Percentiles rank a stretch among this genome's conserved stretches.
These are phyloP conservation scores for Musa schizocarpa DNA, from an alignment of 176 grass and related monocot genomes.

Conservation along the genomic window DNA sequence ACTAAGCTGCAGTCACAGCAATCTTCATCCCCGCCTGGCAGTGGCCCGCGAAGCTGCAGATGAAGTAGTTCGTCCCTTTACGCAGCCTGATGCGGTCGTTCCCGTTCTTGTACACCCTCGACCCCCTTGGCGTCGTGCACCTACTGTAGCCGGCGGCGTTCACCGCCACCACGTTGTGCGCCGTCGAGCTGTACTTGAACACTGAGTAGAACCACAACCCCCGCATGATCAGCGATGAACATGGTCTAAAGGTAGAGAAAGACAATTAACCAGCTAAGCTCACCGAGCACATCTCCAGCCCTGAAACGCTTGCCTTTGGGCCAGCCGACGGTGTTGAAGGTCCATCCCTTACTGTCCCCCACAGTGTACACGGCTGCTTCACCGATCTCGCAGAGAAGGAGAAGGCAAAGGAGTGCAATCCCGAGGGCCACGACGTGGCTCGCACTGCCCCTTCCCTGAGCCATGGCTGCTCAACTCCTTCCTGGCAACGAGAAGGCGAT, in stretches of 20 bases:
- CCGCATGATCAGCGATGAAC: not conserved
- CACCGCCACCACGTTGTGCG: slow-evolving; percentile 22
- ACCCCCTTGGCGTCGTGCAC: slow-evolving; percentile 17
- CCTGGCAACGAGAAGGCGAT: too few relatives aligned
- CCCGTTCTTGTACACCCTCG: slow-evolving; percentile 1
- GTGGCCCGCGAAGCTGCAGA: slow-evolving; percentile 15
- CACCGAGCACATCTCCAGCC: slow-evolving; percentile 18
- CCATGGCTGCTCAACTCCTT: not conserved
- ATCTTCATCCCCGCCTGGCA: slow-evolving; percentile 27
- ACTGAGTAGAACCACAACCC: not conserved
- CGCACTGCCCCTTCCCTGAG: slow-evolving; percentile 24
- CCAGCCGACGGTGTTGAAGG: slow-evolving; percentile 15
- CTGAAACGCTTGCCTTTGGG: slow-evolving; percentile 15
- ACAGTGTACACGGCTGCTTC: slow-evolving; percentile 20
- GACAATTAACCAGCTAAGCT: not conserved
- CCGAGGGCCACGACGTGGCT: not conserved
- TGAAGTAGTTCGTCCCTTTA: slow-evolving; percentile 15
- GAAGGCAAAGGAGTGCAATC: not conserved
- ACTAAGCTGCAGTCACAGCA: slow-evolving; percentile 8
- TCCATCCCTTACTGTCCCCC: slow-evolving; percentile 7
- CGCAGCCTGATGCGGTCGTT: slow-evolving; percentile 19
- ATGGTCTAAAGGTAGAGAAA: not conserved
- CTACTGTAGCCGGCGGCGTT: slow-evolving; percentile 8
- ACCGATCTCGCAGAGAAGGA: not conserved
- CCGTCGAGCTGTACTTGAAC: slow-evolving; percentile 15